phyloP scores from a whole-genome alignment of 1,284 basidiomycete species.

The Moniliella sp. region DNA sequence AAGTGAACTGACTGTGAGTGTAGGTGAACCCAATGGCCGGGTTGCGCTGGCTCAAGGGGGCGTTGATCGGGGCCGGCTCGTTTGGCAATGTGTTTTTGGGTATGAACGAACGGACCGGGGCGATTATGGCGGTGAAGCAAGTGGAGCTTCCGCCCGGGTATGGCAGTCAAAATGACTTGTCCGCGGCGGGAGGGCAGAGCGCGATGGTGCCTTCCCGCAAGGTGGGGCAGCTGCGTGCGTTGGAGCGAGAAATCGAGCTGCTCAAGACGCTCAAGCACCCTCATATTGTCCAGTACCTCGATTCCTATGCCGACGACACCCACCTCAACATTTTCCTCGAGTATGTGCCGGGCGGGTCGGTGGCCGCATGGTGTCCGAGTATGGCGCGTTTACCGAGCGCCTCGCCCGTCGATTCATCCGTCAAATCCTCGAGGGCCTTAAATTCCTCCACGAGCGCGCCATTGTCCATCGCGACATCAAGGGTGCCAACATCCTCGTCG shows the following conservation, averaged over 20 bases:
- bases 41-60: slow-evolving; percentile 95
- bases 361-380: slow-evolving; percentile 72
- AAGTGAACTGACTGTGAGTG: background rate
- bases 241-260: slow-evolving; percentile 81
- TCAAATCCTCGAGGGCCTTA: slow-evolving; percentile 75
- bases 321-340: slow-evolving; percentile 84
- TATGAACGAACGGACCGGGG: slow-evolving; percentile 83
- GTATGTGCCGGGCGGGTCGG: slow-evolving; percentile 73
- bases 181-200: too few relatives aligned
- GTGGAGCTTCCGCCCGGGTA: slow-evolving; percentile 85
- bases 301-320: slow-evolving; percentile 62
- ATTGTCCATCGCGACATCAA: slow-evolving; percentile 93
- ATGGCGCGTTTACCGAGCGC: slow-evolving; percentile 75
- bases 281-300: slow-evolving; percentile 88
- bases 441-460: slow-evolving; percentile 72
- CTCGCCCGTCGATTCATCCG: slow-evolving; percentile 76
- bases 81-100: slow-evolving; percentile 90
- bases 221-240: slow-evolving; percentile 69
- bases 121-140: slow-evolving; percentile 98
- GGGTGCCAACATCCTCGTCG: slow-evolving; percentile 91
- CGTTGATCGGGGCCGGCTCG: slow-evolving; percentile 85
- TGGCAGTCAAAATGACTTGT: slow-evolving; percentile 56
- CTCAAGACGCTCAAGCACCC: slow-evolving; percentile 89
- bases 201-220: slow-evolving; percentile 61
- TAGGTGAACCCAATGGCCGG: too few relatives aligned